Base-by-base conservation (phyloP, 1,284 basidiomycete species). In the Cutaneotrichosporon cavernicola region DNA sequence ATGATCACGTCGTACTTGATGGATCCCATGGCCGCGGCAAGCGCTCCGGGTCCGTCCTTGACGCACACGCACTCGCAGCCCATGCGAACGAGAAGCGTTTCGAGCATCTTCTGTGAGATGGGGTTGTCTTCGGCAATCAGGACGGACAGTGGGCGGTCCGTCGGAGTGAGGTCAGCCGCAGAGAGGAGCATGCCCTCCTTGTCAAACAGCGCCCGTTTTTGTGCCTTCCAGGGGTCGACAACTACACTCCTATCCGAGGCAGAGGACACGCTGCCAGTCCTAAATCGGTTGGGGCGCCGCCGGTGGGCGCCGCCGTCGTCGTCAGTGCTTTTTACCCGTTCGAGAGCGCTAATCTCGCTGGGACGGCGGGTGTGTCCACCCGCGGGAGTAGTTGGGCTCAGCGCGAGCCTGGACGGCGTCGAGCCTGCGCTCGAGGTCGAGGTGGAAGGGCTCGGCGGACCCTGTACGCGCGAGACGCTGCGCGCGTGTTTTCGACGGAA, bases 101-200 rank as follows among this genome's bases (percentile, higher is more conserved):
- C 95, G 64, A 98, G 88, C 56, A 97, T 95, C 84, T 94, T 96
- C 61, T 90, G 91, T 0, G 92, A 94, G 72, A 95, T 97, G 0
- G 96, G 96, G 75, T 99, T 99, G 76, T 98, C 94, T 77, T 99
- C 97, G 0, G 95, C 97, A 55, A 99, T 85, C 40, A 99, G 81
- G 73, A 93, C 95, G 22, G 91, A 94, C 60, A 98, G 88, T 0
- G 63, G 34, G 11, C 59, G 55, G 0, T 50, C 58, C 2, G 53
- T 14, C 0, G 56, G 40, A 8, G 30, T 55, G 0, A 36, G 30
- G 34, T 55, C 57, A 8, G 61, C 38, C 0, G 53, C 43, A 4
- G 60, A 36, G 30, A 67, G 58, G 3, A 66, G 34, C 14, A 55
- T 31, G 14, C 32, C 30, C 14, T 55, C 52, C 18, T 11, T 7